These are phyloP conservation scores for Pichia exigua DNA, from an alignment of 805 yeast species.

Conservation along the genomic window DNA sequence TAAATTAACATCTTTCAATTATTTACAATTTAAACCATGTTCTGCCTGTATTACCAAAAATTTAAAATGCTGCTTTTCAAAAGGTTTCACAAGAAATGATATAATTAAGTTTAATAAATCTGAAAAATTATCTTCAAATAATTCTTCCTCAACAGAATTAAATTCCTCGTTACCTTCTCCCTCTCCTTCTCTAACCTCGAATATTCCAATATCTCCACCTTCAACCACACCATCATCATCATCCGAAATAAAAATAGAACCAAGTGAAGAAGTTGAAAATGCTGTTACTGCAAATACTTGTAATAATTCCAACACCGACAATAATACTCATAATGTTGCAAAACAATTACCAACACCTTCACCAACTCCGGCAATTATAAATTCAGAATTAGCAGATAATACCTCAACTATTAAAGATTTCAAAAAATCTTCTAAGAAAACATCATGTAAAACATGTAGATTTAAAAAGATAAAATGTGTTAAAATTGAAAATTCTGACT, in stretches of 20 bases:
- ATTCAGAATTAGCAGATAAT: neutral
- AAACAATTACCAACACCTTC: slow-evolving; percentile 8
- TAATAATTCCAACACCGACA: neutral
- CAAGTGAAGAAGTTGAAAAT: neutral
- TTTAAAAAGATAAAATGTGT: slow-evolving; percentile 29
- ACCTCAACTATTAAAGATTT: neutral
- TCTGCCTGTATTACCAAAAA: slow-evolving; percentile 43
- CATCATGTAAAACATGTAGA: slow-evolving; percentile 29
- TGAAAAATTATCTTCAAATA: slow-evolving; percentile 10
- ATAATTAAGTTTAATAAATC: slow-evolving; percentile 33
- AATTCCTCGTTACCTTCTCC: neutral
- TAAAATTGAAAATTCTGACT: slow-evolving; percentile 19
- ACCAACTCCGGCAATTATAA: neutral
- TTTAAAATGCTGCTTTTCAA: slow-evolving; percentile 46
- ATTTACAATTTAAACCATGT: slow-evolving; percentile 45
- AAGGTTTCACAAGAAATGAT: slow-evolving; percentile 61
- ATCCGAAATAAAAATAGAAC: neutral
- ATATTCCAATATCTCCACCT: neutral
- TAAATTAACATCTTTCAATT: slow-evolving; percentile 21
- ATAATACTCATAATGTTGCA: neutral
- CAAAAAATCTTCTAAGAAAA: slow-evolving; percentile 22
- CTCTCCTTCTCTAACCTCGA: neutral
- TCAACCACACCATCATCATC: neutral
- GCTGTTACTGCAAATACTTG: no score
- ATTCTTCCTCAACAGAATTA: neutral